Evolutionary conservation across 1,139 yeast species (phyloP).

Genomic region (Candida glucosophila): DNA sequence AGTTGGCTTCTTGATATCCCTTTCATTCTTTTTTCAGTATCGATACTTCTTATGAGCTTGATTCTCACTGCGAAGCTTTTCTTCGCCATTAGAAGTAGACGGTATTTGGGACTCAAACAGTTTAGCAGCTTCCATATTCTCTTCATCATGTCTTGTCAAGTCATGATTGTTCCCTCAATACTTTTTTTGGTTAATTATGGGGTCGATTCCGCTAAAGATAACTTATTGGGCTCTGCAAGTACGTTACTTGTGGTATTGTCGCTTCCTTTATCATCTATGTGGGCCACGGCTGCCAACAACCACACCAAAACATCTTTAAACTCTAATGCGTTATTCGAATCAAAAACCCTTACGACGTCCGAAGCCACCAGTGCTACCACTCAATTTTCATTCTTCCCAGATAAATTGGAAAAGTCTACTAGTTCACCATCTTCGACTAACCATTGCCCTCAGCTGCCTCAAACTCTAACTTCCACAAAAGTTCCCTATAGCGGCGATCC

Average conservation of each 20-base stretch:
- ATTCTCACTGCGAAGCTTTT: constrained; percentile 54
- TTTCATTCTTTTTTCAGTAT: constrained; percentile 55
- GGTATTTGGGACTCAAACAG: constrained; percentile 69
- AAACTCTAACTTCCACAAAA: constrained; percentile 2
- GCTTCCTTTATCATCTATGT: constrained; percentile 75
- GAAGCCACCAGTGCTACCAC: constrained; percentile 8
- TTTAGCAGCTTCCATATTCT: constrained; percentile 77
- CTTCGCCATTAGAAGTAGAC: constrained; percentile 62
- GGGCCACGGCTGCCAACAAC: constrained; percentile 67
- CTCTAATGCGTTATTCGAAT: constrained; percentile 3
- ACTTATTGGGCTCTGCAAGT: constrained; percentile 16
- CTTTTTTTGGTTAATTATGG: constrained; percentile 48
- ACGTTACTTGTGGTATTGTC: constrained; percentile 43
- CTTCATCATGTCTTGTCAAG: constrained; percentile 74
- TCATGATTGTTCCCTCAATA: constrained; percentile 70
- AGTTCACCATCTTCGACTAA: constrained; percentile 6
- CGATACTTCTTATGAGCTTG: constrained; percentile 54
- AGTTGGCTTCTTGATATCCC: constrained; percentile 40
- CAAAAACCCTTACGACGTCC: constrained; percentile 5
- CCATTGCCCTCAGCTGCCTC: constrained; percentile 4
- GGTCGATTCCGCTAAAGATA: constrained; percentile 6
- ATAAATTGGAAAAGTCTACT: constrained; percentile 9
- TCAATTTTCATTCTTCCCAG: constrained; percentile 12
- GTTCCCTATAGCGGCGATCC: constrained; percentile 1
- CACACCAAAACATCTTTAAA: constrained; percentile 12